phyloP scores from a whole-genome alignment of 108 stramenopile genomes.

The Asterionellopsis glacialis region DNA sequence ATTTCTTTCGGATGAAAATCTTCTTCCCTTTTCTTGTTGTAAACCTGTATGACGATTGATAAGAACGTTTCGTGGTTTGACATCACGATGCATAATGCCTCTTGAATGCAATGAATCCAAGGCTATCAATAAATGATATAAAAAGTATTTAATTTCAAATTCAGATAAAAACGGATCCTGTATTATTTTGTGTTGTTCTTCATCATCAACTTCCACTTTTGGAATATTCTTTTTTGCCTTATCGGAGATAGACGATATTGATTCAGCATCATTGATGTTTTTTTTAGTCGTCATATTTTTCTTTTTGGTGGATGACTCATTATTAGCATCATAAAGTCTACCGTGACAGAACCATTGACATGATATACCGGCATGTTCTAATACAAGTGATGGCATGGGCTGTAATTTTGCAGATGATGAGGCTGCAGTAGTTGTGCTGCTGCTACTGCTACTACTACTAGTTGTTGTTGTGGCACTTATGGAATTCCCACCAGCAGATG shows the following conservation, averaged over 20 bases:
- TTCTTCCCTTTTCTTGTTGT: no score
- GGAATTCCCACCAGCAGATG: no score
- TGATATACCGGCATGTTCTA: conserved; percentile 80
- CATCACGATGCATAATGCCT: conserved; percentile 93
- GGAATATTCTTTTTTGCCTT: background rate
- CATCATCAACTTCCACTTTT: no score
- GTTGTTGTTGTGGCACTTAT: background rate
- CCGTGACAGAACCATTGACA: conserved; percentile 88
- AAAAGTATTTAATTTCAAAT: conserved; percentile 80
- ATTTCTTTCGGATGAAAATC: no score
- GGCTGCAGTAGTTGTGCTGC: background rate
- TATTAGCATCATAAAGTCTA: conserved; percentile 5
- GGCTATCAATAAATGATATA: conserved; percentile 85
- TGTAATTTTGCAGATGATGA: background rate
- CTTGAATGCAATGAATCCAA: conserved; percentile 76
- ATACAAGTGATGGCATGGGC: conserved; percentile 71
- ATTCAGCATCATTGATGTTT: conserved; percentile 2
- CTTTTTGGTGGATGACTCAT: background rate
- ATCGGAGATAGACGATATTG: no score
- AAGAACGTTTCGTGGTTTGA: conserved; percentile 91
- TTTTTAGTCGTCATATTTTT: background rate
- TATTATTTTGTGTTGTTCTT: conserved; percentile 5
- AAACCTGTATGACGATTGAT: conserved; percentile 50
- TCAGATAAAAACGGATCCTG: conserved; percentile 52
- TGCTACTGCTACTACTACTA: conserved; percentile 1